phyloP scores from a whole-genome alignment of 2,329 filamentous ascomycete species.

The Aspergillus sp. region DNA sequence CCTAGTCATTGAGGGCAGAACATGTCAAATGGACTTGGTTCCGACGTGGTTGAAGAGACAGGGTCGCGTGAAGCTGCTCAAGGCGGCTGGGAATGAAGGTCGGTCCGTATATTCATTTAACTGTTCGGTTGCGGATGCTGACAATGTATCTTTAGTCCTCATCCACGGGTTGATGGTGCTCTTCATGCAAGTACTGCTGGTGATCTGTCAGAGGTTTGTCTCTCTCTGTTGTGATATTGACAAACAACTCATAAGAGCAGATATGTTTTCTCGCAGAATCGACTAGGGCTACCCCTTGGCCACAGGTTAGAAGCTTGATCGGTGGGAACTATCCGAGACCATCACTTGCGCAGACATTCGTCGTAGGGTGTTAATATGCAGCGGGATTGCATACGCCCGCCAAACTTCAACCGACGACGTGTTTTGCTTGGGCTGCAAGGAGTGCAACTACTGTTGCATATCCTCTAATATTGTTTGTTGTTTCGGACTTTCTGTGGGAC shows the following conservation, averaged over 20 bases:
- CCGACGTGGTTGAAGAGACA: slow-evolving; percentile 30
- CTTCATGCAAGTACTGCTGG: slow-evolving; percentile 16
- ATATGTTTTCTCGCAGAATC: neutral
- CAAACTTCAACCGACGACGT: too few relatives aligned
- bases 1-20: slow-evolving; percentile 37
- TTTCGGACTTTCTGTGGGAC: neutral
- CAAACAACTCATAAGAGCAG: neutral
- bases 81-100: slow-evolving; percentile 31
- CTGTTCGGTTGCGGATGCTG: neutral
- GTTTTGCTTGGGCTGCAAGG: too few relatives aligned
- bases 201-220: slow-evolving; percentile 9
- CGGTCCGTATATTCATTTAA: slow-evolving; percentile 9
- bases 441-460: neutral
- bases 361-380: neutral
- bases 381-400: neutral
- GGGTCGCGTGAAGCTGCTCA: slow-evolving; percentile 16
- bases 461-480: neutral
- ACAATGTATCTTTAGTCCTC: slow-evolving; percentile 7
- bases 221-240: neutral
- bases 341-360: neutral
- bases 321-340: neutral
- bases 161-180: slow-evolving; percentile 18
- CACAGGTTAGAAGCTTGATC: neutral
- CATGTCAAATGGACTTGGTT: slow-evolving; percentile 31
- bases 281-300: neutral